Evolutionary conservation across 2,329 filamentous ascomycete genomes (phyloP), one percentile per base, ranked within the genome.

Genomic region (Corynespora cassiicola): DNA sequence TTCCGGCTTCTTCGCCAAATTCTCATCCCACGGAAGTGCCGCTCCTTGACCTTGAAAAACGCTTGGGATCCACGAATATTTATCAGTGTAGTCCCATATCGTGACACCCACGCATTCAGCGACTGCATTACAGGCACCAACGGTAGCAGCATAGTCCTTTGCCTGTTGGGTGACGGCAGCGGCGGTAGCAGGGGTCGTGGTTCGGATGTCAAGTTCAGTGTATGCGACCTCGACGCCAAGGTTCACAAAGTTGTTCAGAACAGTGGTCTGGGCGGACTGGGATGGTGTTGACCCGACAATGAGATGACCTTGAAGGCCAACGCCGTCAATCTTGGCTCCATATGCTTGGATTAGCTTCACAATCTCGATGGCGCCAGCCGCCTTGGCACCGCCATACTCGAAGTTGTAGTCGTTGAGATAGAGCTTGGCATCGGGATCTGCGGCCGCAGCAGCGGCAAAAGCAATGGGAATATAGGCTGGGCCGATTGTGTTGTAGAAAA

Each of bases 181-280:
- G 2, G 50, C 41, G 2, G 54, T 62, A 3, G 52, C 50, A 2
- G 65, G 64, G 2, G 56, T 54, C 19, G 30, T 46, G 18, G 66
- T 52, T 20, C 63, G 52, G 50, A 87, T 85, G 54, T 88, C 85
- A 12, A 86, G 72, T 68, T 86, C 82, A 2, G 82, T 85, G 37
- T 84, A 72, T 7, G 81, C 81, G 18, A 85, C 73, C 48, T 86
- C 80, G 14, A 78, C 72, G 12, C 73, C 74, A 15, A 78, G 65
- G n/a, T 57, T 56, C 3, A 75, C 77, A 32, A 82, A 78, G 1
- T 71, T 67, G 46, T 75, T 70, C 48, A 85, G 71, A 15, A 77
- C 74, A 9, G 61, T 61, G 7, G 71, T 70, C 12, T 74, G 67
- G 18, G 63, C 68, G 9, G 45, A 43, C 28, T 53, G 46, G 2